phyloP scores from a whole-genome alignment of 2,329 filamentous ascomycete species.

The Myrmaecium sp. region DNA sequence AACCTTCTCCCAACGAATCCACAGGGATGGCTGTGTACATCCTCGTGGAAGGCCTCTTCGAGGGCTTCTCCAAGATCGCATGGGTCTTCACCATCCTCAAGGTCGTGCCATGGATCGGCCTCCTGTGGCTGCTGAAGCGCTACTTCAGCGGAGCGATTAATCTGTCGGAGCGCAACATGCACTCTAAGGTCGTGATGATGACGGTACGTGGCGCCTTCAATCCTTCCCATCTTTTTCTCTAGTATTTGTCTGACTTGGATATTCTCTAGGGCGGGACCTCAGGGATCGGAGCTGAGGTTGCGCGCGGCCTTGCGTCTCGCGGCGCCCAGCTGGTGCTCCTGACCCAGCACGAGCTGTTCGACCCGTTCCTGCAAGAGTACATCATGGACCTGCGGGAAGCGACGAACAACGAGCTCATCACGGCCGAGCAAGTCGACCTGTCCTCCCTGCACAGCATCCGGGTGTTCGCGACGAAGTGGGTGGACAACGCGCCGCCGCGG shows the following conservation, averaged over 20 bases:
- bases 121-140: constrained; percentile 47
- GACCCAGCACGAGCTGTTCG: constrained; percentile 62
- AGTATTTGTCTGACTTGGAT: not conserved
- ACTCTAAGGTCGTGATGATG: constrained; percentile 84
- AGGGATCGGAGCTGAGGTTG: constrained; percentile 69
- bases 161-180: constrained; percentile 63
- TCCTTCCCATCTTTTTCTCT: too few species aligned
- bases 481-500: constrained; percentile 82
- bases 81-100: constrained; percentile 36
- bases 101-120: constrained; percentile 31
- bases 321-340: constrained; percentile 86
- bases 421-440: constrained; percentile 88
- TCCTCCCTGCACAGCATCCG: constrained; percentile 78
- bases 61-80: constrained; percentile 38
- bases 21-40: constrained; percentile 44
- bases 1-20: constrained; percentile 3
- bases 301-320: constrained; percentile 55
- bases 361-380: constrained; percentile 83
- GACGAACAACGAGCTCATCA: constrained; percentile 74
- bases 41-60: constrained; percentile 33
- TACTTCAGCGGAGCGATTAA: constrained; percentile 66
- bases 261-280: constrained; percentile 60
- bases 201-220: constrained; percentile 58
- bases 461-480: constrained; percentile 91
- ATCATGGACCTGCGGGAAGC: constrained; percentile 69